Conservation (phyloP, 306 rosid genomes). For the Dalbergia cultrata region DNA sequence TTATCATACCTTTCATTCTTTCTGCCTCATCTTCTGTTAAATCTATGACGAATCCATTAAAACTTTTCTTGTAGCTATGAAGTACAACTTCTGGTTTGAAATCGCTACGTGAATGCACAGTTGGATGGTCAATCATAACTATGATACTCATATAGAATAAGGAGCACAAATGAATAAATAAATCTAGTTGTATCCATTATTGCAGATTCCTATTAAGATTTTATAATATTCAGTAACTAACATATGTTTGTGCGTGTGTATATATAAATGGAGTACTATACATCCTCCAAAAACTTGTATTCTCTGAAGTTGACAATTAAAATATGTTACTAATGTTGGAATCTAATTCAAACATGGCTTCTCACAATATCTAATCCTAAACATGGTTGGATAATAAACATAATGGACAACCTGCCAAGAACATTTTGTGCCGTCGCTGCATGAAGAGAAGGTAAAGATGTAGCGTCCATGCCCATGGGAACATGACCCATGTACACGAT, state of each 20-base stretch:
- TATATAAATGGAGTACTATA: neutral
- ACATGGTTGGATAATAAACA: neutral
- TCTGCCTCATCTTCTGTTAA: slow-evolving; percentile 45
- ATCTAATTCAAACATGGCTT: neutral
- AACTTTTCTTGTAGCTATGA: slow-evolving; percentile 51
- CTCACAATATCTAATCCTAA: neutral
- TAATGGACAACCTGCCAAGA: slow-evolving; percentile 43
- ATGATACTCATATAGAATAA: neutral
- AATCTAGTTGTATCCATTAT: no score
- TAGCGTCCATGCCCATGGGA: slow-evolving; percentile 37
- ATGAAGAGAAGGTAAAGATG: slow-evolving; percentile 47
- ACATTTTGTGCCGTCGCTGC: slow-evolving; percentile 43
- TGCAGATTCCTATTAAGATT: neutral
- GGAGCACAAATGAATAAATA: neutral
- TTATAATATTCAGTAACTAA: neutral
- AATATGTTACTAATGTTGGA: neutral
- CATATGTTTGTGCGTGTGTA: no score
- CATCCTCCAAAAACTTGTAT: neutral
- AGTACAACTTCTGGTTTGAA: slow-evolving; percentile 36
- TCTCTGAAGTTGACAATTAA: neutral
- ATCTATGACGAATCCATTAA: slow-evolving; percentile 51
- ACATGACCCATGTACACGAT: slow-evolving; percentile 58
- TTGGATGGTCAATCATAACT: neutral
- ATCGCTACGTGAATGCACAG: neutral
- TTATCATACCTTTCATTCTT: slow-evolving; percentile 37